Conservation (phyloP, 805 yeast genomes). For the Dipodascus geniculatus region DNA sequence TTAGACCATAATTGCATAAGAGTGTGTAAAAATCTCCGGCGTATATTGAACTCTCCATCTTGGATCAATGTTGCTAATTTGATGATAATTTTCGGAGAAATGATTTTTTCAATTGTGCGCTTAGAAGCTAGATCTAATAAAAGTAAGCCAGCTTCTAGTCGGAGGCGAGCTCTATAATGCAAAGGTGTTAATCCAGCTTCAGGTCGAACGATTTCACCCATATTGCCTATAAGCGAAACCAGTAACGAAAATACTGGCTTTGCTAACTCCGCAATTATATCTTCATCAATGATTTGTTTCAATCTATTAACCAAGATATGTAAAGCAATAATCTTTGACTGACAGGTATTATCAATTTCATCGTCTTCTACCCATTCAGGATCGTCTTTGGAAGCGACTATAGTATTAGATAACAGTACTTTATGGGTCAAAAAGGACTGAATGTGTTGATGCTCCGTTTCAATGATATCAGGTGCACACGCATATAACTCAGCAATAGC, state of each 20-base stretch:
- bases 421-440: slow-evolving; percentile 50
- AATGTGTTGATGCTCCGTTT: slow-evolving; percentile 43
- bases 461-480: slow-evolving; percentile 37
- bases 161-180: slow-evolving; percentile 44
- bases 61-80: slow-evolving; percentile 48
- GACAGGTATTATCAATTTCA: slow-evolving; percentile 30
- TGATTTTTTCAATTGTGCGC: slow-evolving; percentile 38
- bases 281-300: slow-evolving; percentile 26
- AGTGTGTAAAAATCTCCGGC: slow-evolving; percentile 37
- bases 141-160: slow-evolving; percentile 56
- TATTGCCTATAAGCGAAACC: slow-evolving; percentile 53
- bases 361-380: slow-evolving; percentile 37
- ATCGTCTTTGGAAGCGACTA: slow-evolving; percentile 17
- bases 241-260: slow-evolving; percentile 59
- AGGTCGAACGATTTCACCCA: slow-evolving; percentile 62
- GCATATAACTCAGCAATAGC: slow-evolving; percentile 48
- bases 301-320: slow-evolving; percentile 51
- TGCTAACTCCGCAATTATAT: slow-evolving; percentile 34
- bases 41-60: slow-evolving; percentile 50
- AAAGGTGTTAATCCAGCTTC: slow-evolving; percentile 40
- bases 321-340: slow-evolving; percentile 41
- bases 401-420: slow-evolving; percentile 42
- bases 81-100: slow-evolving; percentile 41
- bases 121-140: slow-evolving; percentile 52
- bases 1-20: slow-evolving; percentile 41